Evolutionary conservation across 2,329 filamentous ascomycete genomes (phyloP), one percentile per base, ranked within the genome.

Genomic region (Zymoseptoria pseudotritici): DNA sequence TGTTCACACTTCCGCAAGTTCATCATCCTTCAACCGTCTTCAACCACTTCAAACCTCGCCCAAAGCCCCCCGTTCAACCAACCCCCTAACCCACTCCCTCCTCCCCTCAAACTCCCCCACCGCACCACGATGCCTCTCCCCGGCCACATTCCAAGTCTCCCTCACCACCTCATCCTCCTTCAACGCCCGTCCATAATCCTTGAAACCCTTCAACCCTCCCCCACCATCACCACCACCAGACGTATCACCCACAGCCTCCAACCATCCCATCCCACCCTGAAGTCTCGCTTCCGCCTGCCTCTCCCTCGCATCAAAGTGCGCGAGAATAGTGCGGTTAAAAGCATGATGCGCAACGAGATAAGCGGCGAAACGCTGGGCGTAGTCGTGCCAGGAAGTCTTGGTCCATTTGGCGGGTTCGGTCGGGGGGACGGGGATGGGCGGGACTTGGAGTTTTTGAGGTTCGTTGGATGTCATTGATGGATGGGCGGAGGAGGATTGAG

Each of bases 141-240:
- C 83, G 7, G 83, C 83, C 8, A 80, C 72, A 29, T 75, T 74
- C 86, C 88, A 90, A 58, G 81, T 79, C 67, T 78, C 78, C 58
- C 85, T 78, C 4, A 89, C 82, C 54, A 78, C 76, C 63, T 84
- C 81, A 69, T 91, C 88, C 72, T 89, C 83, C 64, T 82, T 80
- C 58, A 87, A 74, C 70, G 82, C 83, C 46, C 75, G 75, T 60
- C 84, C 71, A 70, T 91, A 91, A 58, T 82, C 80, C 17, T 77
- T 70, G 22, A 86, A 78, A 0, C 82, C 84, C 20, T 75, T 69
- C 50, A 72, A 66, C 61, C 78, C 57, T 8, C 55, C 55, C 19
- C 56, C 58, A 2, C 58, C 59, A 26, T 63, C 65, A 24, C 66
- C 13, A 7, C 36, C 13, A 7, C 36, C 36, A 46, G 36, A 46